A percentile compares a stretch with the other conserved stretches of the same genome.
Evolutionary conservation across 2,329 filamentous ascomycete genomes (phyloP).

Genomic region (Bipolaris gigantea): DNA sequence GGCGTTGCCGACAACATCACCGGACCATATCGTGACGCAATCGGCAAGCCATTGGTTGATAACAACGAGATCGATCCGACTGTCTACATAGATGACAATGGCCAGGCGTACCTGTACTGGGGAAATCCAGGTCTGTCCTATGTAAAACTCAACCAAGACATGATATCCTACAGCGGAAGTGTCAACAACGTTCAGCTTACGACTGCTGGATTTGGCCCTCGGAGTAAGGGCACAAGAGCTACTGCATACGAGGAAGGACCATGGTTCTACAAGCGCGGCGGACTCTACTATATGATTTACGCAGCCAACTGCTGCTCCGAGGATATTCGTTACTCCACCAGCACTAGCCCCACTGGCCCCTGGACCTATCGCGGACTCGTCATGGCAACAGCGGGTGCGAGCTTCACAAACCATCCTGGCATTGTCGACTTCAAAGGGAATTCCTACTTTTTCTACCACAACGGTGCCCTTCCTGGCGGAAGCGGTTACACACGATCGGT

Average conservation of each 20-base stretch:
- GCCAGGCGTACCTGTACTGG: slow-evolving; percentile 24
- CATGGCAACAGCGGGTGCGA: slow-evolving; percentile 18
- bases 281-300: slow-evolving; percentile 20
- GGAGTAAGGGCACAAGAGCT: slow-evolving; percentile 6
- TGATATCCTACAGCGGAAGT: slow-evolving; percentile 18
- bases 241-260: slow-evolving; percentile 20
- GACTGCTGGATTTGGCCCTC: slow-evolving; percentile 15
- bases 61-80: slow-evolving; percentile 23
- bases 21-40: slow-evolving; percentile 18
- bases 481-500: slow-evolving; percentile 21
- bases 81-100: slow-evolving; percentile 20
- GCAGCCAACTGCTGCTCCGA: slow-evolving; percentile 23
- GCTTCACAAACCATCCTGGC: slow-evolving; percentile 23
- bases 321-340: slow-evolving; percentile 23
- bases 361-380: slow-evolving; percentile 22
- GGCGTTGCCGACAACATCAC: slow-evolving; percentile 16
- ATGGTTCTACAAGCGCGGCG: slow-evolving; percentile 20
- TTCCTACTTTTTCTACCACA: slow-evolving; percentile 25
- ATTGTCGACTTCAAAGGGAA: slow-evolving; percentile 18
- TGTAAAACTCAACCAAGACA: slow-evolving; percentile 18
- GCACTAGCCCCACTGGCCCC: slow-evolving; percentile 18
- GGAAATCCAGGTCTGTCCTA: slow-evolving; percentile 20
- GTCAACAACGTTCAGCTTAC: slow-evolving; percentile 14
- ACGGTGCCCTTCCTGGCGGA: slow-evolving; percentile 20
- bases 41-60: slow-evolving; percentile 18